Evolutionary conservation across 1,139 yeast genomes (phyloP).

Genomic region (Taphrina sp.): DNA sequence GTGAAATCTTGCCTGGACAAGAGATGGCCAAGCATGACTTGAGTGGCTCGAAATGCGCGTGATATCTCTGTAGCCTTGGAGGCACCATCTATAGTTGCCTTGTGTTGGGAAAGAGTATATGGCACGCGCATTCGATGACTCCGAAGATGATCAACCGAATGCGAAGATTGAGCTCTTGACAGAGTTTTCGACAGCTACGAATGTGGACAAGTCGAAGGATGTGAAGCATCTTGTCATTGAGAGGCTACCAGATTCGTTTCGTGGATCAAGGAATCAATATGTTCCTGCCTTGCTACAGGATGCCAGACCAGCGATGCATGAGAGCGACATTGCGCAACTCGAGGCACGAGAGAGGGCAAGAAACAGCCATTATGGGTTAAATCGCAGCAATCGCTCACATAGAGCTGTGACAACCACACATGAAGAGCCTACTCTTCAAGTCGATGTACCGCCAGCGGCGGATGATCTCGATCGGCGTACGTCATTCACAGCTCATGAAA

Average conservation of each 20-base stretch:
- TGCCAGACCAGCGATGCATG: not conserved
- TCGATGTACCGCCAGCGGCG: not conserved
- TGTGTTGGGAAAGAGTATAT: conserved; percentile 25
- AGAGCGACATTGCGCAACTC: conserved; percentile 10
- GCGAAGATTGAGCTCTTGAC: conserved; percentile 8
- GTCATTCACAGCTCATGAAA: not conserved
- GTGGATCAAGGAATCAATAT: not conserved
- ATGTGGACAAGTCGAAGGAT: not conserved
- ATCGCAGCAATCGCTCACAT: not conserved
- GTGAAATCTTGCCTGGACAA: no score
- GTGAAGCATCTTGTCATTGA: conserved; percentile 7
- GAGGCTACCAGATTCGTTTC: conserved; percentile 11
- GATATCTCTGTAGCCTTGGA: no score
- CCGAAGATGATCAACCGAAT: conserved; percentile 13
- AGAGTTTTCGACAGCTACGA: conserved; percentile 10
- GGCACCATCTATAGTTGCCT: no score
- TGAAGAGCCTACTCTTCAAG: not conserved
- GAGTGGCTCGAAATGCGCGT: no score
- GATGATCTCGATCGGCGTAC: not conserved
- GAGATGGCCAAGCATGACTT: no score
- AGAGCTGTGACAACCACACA: not conserved
- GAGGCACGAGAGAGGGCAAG: conserved; percentile 16
- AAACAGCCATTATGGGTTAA: conserved; percentile 18
- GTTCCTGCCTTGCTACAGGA: conserved; percentile 5
- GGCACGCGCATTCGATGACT: conserved; percentile 12